Evolutionary conservation across 306 rosid genomes (phyloP).

Genomic region (Rosa lucieae): DNA sequence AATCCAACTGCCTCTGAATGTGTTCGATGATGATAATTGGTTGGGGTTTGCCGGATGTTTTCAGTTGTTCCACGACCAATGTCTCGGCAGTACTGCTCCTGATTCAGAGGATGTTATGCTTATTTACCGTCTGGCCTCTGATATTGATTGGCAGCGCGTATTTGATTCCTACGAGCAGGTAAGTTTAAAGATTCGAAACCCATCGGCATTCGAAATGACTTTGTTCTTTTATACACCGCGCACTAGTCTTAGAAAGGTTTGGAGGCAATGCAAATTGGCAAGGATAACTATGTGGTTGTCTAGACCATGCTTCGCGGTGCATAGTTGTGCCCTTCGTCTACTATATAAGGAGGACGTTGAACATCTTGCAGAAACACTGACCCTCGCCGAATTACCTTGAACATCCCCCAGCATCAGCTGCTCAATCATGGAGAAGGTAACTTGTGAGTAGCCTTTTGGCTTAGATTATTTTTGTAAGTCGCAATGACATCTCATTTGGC

Average conservation of each 20-base stretch:
- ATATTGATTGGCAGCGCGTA: neutral
- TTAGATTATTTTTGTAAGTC: too few species aligned
- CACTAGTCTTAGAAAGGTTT: too few species aligned
- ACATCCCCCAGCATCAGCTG: neutral
- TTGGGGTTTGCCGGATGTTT: slow-evolving; percentile 10
- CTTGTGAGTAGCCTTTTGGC: too few species aligned
- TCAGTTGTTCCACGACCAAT: neutral
- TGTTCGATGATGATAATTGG: neutral
- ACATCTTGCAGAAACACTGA: neutral
- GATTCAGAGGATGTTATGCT: neutral
- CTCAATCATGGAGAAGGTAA: too few species aligned
- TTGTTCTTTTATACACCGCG: neutral
- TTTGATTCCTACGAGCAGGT: too few species aligned
- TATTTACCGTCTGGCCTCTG: neutral
- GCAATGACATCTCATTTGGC: too few species aligned
- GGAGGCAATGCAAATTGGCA: neutral
- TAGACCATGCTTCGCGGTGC: neutral
- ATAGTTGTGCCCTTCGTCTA: neutral
- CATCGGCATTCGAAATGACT: neutral
- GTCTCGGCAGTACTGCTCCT: too few species aligned
- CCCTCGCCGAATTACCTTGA: neutral
- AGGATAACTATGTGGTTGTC: neutral
- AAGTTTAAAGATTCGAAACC: neutral
- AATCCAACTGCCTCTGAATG: slow-evolving; percentile 2
- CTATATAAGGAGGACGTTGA: neutral